These are phyloP conservation scores for Populus pruinosa DNA, from an alignment of 345 rosid genomes.

Conservation along the genomic window DNA sequence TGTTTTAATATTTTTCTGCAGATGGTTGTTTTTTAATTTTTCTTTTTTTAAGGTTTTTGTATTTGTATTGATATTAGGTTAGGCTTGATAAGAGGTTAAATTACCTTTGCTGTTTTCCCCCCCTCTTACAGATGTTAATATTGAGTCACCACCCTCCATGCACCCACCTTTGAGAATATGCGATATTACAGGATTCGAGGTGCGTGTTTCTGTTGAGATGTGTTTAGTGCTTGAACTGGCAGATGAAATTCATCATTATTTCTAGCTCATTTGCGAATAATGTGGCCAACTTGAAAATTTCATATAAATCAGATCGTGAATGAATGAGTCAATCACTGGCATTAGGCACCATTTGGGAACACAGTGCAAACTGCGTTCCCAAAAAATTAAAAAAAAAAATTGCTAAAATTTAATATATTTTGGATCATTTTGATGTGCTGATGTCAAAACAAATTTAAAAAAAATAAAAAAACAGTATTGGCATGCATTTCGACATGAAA, in stretches of 20 bases:
- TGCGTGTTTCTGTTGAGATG: conserved; percentile 17
- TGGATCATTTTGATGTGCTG: too few species aligned
- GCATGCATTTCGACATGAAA: too few species aligned
- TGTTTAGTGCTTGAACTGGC: neutral
- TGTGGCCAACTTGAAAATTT: neutral
- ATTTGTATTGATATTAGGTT: neutral
- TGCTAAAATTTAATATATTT: too few species aligned
- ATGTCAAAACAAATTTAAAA: too few species aligned
- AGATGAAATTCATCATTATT: neutral
- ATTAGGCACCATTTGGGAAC: too few species aligned
- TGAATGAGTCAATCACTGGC: too few species aligned
- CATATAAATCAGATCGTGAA: too few species aligned
- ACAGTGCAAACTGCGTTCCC: too few species aligned
- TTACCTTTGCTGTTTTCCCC: too few species aligned
- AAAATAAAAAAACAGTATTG: too few species aligned
- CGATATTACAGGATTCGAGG: conserved; percentile 89
- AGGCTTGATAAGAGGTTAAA: neutral
- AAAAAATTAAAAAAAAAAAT: too few species aligned
- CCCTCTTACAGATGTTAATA: conserved; percentile 44
- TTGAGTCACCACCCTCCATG: conserved; percentile 86
- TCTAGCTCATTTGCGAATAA: neutral
- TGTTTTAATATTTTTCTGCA: neutral
- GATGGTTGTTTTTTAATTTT: neutral
- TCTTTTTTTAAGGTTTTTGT: neutral
- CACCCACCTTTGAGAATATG: conserved; percentile 81